Evolutionary conservation across 208 protist genomes (phyloP).

Genomic region (Trypanosoma conorhini): DNA sequence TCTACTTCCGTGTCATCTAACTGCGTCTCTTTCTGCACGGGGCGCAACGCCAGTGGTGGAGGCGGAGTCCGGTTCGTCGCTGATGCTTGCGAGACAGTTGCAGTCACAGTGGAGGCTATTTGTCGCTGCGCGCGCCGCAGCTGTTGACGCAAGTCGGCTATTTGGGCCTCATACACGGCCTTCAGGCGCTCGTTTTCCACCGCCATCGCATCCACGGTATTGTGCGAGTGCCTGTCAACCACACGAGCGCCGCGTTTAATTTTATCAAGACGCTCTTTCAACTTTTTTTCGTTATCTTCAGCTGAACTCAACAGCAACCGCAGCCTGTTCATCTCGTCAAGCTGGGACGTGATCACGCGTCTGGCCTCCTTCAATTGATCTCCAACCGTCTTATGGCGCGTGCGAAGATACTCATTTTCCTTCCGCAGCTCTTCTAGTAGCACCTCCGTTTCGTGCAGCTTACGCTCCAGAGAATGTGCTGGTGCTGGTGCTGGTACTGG

Average conservation of each 20-base stretch:
- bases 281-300: slow-evolving; percentile 36
- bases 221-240: slow-evolving; percentile 44
- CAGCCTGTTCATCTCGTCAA: slow-evolving; percentile 56
- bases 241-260: slow-evolving; percentile 37
- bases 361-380: slow-evolving; percentile 59
- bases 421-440: slow-evolving; percentile 54
- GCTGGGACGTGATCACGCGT: slow-evolving; percentile 72
- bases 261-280: slow-evolving; percentile 56
- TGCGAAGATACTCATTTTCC: slow-evolving; percentile 63
- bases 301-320: slow-evolving; percentile 45
- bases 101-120: slow-evolving; percentile 1
- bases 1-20: neutral
- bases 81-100: slow-evolving; percentile 14
- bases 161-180: slow-evolving; percentile 69
- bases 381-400: slow-evolving; percentile 32
- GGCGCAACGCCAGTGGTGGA: neutral
- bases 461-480: slow-evolving; percentile 7
- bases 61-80: neutral
- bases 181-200: slow-evolving; percentile 70
- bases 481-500: slow-evolving; percentile 4
- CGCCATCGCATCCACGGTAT: slow-evolving; percentile 54
- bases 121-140: slow-evolving; percentile 27
- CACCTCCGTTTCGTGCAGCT: slow-evolving; percentile 65
- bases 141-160: slow-evolving; percentile 75
- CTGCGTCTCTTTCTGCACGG: neutral